phyloP scores from a whole-genome alignment of 139 green algal genomes.

The Chara braunii region DNA sequence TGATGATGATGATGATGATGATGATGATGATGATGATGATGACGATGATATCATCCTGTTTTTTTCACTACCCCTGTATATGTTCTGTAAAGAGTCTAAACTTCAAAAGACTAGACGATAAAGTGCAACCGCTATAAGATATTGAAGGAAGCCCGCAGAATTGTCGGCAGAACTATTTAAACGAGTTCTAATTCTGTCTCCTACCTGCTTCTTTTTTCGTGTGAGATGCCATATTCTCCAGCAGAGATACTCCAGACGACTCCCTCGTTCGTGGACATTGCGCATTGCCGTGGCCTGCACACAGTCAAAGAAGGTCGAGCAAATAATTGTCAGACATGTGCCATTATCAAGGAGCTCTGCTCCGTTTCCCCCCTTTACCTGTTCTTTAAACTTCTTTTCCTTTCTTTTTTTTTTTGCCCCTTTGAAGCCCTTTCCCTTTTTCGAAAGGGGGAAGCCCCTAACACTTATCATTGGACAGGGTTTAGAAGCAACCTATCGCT shows the following conservation, averaged over 20 bases:
- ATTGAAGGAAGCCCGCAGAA: too few species aligned
- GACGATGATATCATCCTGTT: too few species aligned
- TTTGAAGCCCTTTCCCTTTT: too few species aligned
- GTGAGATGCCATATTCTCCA: conserved; percentile 40
- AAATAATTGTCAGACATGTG: not conserved
- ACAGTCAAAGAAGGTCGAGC: not conserved
- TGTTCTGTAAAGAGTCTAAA: too few species aligned
- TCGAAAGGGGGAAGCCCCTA: too few species aligned
- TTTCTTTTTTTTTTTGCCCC: not conserved
- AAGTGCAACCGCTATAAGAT: too few species aligned
- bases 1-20: too few species aligned
- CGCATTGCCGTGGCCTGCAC: conserved; percentile 33
- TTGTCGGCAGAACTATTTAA: not conserved
- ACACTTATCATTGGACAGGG: too few species aligned
- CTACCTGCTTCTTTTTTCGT: conserved; percentile 33
- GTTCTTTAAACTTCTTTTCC: not conserved
- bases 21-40: too few species aligned
- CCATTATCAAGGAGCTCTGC: not conserved
- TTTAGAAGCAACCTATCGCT: too few species aligned
- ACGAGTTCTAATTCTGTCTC: not conserved
- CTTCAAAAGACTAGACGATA: too few species aligned
- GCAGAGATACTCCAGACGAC: conserved; percentile 37
- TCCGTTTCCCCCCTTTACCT: not conserved
- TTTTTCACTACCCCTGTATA: too few species aligned
- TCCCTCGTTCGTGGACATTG: conserved; percentile 21